A percentile compares a stretch with the other conserved stretches of the same genome.
Evolutionary conservation across 768 basidiomycete species (phyloP).

Genomic region (Sporobolomyces phaffii): DNA sequence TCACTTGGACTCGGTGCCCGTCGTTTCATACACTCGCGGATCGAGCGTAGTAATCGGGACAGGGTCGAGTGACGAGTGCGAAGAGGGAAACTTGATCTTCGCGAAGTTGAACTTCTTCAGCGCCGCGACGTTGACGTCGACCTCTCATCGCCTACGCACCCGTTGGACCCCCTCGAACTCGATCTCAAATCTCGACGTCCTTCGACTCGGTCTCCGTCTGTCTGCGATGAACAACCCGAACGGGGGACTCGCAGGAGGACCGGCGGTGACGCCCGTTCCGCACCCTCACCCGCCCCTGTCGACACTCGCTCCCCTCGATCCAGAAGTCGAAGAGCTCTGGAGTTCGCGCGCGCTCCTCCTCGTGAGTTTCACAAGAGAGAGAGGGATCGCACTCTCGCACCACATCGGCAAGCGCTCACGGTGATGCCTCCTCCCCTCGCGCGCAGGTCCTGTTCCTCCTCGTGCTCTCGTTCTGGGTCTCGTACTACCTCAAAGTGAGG

Average conservation of each 20-base stretch:
- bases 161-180: neutral
- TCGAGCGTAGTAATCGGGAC: neutral
- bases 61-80: neutral
- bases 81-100: neutral
- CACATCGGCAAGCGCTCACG: too few species aligned
- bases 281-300: neutral
- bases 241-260: neutral
- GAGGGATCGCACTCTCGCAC: neutral
- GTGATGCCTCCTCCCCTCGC: neutral
- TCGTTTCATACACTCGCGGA: slow-evolving; percentile 5
- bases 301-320: slow-evolving; percentile 24
- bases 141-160: too few species aligned
- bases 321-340: slow-evolving; percentile 76
- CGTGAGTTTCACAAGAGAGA: slow-evolving; percentile 53
- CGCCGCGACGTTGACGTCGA: too few species aligned
- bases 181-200: neutral
- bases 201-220: neutral
- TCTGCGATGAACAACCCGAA: slow-evolving; percentile 19
- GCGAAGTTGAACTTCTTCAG: neutral
- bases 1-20: neutral
- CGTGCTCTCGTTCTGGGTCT: slow-evolving; percentile 88
- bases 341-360: slow-evolving; percentile 92
- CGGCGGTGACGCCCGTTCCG: neutral
- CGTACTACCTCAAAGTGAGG: slow-evolving; percentile 96
- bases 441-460: slow-evolving; percentile 62